These are phyloP conservation scores for Cicer cuneatum DNA, from an alignment of 306 rosid species.

Conservation along the genomic window DNA sequence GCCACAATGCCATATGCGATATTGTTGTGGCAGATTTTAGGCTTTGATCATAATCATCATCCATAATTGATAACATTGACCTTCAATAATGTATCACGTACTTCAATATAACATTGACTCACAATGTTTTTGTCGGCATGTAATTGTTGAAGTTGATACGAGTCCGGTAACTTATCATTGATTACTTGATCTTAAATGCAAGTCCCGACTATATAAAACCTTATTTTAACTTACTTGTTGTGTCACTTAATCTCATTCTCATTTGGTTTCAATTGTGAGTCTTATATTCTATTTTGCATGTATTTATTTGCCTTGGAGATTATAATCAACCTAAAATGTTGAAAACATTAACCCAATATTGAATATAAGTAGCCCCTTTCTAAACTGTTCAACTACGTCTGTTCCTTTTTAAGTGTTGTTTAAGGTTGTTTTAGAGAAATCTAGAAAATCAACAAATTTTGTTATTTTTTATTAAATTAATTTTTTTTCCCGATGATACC, in stretches of 20 bases:
- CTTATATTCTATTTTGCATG: background rate
- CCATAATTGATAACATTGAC: background rate
- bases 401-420: too few relatives aligned
- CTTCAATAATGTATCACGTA: background rate
- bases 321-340: constrained; percentile 21
- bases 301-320: background rate
- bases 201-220: background rate
- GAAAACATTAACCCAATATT: background rate
- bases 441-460: too few relatives aligned
- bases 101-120: too few relatives aligned
- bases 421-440: too few relatives aligned
- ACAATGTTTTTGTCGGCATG: background rate
- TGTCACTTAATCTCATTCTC: background rate
- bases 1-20: background rate
- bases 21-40: background rate
- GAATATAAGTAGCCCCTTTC: background rate
- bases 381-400: background rate
- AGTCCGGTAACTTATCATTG: background rate
- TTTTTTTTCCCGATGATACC: too few relatives aligned
- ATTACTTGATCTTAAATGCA: constrained; percentile 12
- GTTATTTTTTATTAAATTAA: too few relatives aligned
- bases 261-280: background rate
- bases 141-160: background rate
- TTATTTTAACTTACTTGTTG: background rate
- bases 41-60: background rate